Base-by-base conservation (phyloP, 1,139 yeast genomes). In the Debaryomycetaceae sp. region DNA sequence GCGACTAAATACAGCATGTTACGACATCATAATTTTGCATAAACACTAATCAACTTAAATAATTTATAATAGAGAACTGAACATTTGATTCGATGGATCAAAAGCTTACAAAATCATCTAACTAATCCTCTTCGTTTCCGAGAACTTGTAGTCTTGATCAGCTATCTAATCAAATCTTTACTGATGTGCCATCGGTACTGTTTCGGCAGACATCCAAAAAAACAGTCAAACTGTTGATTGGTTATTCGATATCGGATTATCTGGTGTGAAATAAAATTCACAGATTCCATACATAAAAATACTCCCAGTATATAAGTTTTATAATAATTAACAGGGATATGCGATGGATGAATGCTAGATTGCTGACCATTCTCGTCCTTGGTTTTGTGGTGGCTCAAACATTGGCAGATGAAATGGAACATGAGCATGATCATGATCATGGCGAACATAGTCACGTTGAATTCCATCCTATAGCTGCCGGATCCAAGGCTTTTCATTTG, bases 401-500 rank as follows among this genome's bases (percentile, higher is more conserved):
- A 27, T 27, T 27, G 11, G 31, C 31, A 8, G 31, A 27, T 27
- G 31, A 27, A 27, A 27, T 27, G 31, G 31, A 27, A 27, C 20
- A 17, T 17, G 20, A 17, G 20, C 20, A 17, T 17, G 20, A 17
- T 4, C 31, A 27, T 27, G 31, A 27, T 4, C 31, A 27, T 11
- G 11, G 11, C 11, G 31, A 27, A 73, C 70, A 60, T 37, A 66
- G 58, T 54, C 59, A 53, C 7, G 60, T 58, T 20, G 76, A 70
- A 49, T 72, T 72, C 61, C 76, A 73, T 48, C 77, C 79, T 5
- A 53, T 67, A 20, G 68, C 79, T 48, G 76, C 83, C 13, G 73
- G 68, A 2, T 68, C 81, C 9, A 81, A 80, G 54, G 65, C 85
- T 0, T 72, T 82, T 59, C 91, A 85, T 58, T 85, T 88, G 89